Base-by-base conservation (phyloP, 495 filamentous ascomycete genomes). In the Diplogelasinospora grovesii region DNA sequence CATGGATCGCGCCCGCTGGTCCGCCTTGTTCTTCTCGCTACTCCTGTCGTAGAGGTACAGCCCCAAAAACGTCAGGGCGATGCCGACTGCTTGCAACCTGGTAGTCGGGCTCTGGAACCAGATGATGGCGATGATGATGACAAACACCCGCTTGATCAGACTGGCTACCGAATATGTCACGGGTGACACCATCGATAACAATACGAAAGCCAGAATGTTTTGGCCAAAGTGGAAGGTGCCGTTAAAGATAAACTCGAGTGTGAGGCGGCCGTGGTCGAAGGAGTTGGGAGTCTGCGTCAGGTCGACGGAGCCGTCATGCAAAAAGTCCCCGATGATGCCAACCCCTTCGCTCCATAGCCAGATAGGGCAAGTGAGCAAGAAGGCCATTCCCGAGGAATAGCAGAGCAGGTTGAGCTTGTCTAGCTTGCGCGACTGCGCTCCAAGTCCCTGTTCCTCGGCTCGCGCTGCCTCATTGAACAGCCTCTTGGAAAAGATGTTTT, bases 401-500 rank as follows among this genome's bases (percentile, higher is more conserved):
- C 86, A 97, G 14, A 99, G 76, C 4, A 99, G 73, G 53, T 99
- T 99, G 21, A 99, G 75, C 61, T 97, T 97, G 64, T 99, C 92
- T 24, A 96, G 72, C 66, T 95, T 97, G 30, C 78, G 77, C 29
- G 61, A 69, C 43, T 71, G 76, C 14, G 59, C 63, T 21, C 59
- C 59, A 22, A 69, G 59, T 2, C 78, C 74, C 14, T 93, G 82
- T 11, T 79, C 75, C 60, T 95, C 89, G 2, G 83, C 81, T 14
- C 75, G 74, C 7, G 87, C 83, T 18, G 84, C 89, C 60, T 95
- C 89, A 58, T 95, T 97, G 73, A 99, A 99, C n/a, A 99, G 76
- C 40, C 86, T 86, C 60, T 99, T 99, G 11, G 90, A 96, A 50
- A 95, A 95, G 41, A 99, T 99, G 56, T 99, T 99, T 57, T 99